Conservation (phyloP, 2,329 filamentous ascomycete genomes). For the Penicillium sp. region DNA sequence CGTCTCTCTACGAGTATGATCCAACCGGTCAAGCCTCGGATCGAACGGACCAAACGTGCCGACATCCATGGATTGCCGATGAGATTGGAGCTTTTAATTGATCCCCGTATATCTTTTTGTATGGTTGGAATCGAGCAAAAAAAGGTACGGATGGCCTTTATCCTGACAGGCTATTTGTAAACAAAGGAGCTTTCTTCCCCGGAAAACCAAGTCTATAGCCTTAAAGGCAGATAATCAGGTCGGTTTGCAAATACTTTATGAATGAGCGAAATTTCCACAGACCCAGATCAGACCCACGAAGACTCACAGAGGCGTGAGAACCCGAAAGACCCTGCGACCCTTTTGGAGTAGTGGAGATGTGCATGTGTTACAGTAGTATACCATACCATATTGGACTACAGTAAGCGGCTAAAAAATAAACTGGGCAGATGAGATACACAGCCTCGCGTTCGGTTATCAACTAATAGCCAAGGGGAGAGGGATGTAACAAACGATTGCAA, state of each 20-base stretch:
- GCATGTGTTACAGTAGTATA: not conserved
- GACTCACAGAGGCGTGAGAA: not conserved
- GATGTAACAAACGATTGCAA: not conserved
- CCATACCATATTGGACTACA: constrained; percentile 2
- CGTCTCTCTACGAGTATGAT: not conserved
- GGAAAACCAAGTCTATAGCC: not conserved
- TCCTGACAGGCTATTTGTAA: not conserved
- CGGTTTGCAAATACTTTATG: not conserved
- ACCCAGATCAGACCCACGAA: not conserved
- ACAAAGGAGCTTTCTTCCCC: not conserved
- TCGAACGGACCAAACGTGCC: constrained; percentile 2
- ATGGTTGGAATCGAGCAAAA: not conserved
- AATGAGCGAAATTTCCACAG: not conserved
- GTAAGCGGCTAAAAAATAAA: not conserved
- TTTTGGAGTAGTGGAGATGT: not conserved
- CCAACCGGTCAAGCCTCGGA: constrained; percentile 1
- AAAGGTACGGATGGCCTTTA: constrained; percentile 1
- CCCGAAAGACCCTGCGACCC: constrained; percentile 2
- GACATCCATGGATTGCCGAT: constrained; percentile 4
- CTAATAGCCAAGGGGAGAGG: not conserved
- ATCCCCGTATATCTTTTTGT: not conserved
- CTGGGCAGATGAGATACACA: not conserved
- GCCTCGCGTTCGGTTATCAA: not conserved
- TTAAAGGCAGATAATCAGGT: not conserved
- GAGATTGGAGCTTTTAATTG: constrained; percentile 1